Evolutionary conservation across 768 basidiomycete species (phyloP).

Genomic region (Infundibulicybe gibba): DNA sequence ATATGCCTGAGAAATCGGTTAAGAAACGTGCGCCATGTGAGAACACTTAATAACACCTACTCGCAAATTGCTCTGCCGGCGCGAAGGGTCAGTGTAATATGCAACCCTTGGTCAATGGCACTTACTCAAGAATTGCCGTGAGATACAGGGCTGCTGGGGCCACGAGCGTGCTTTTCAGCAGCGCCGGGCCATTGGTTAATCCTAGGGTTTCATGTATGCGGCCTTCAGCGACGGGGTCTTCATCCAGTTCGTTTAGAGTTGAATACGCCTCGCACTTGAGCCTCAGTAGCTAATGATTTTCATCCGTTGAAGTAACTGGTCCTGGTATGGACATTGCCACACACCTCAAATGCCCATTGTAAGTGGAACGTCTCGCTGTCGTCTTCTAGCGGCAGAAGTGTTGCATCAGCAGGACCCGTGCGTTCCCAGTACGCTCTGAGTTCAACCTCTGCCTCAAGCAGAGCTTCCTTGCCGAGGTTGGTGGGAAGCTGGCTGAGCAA

Average conservation of each 20-base stretch:
- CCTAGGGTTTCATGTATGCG: constrained; percentile 62
- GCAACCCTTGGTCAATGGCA: constrained; percentile 18
- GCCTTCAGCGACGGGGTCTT: constrained; percentile 63
- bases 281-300: constrained; percentile 54
- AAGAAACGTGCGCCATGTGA: constrained; percentile 2
- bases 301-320: constrained; percentile 7
- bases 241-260: constrained; percentile 76
- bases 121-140: constrained; percentile 92
- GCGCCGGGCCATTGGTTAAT: constrained; percentile 40
- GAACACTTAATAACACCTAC: constrained; percentile 40
- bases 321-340: constrained; percentile 12
- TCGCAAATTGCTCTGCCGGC: constrained; percentile 75
- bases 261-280: constrained; percentile 90
- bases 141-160: constrained; percentile 87
- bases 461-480: constrained; percentile 84
- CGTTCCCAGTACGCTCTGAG: constrained; percentile 86
- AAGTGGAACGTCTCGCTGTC: constrained; percentile 61
- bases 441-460: constrained; percentile 92
- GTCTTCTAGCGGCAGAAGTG: constrained; percentile 36
- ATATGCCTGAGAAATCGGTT: constrained; percentile 56
- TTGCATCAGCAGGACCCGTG: constrained; percentile 35
- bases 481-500: constrained; percentile 74
- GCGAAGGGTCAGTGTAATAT: constrained; percentile 21
- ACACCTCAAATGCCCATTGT: constrained; percentile 75
- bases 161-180: constrained; percentile 51